Base-by-base conservation (phyloP, 2,329 filamentous ascomycete genomes). In the Calonectria honghensis region DNA sequence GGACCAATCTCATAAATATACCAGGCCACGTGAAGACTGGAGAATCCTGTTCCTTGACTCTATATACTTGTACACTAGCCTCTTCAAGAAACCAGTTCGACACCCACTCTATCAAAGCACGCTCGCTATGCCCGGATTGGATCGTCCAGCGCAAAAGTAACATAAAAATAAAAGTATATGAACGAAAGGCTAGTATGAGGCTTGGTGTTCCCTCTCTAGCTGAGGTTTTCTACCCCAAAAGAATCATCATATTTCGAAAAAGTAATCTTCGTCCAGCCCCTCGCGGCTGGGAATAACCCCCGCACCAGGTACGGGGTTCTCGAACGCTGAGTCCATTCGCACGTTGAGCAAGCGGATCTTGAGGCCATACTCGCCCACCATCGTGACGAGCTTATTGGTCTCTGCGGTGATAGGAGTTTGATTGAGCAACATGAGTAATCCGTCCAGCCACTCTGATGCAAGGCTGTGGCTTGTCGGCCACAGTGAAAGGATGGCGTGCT, bases 321-420 rank as follows among this genome's bases (percentile, higher is more conserved):
- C 91, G 83, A 97, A 91, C 7, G 89, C 89, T 66, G 91, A 94
- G 83, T 98, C 95, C 86, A 96, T 94, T 70, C 95, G 89, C 52
- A 99, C 94, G 84, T 98, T 99, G 80, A 99, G 88, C 82, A 99
- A 86, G 51, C 97, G 90, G 76, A 99, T 97, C 88, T 98, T 98
- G 76, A 98, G 87, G 6, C 97, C 96, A 83, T 98, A 98, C 79
- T 97, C 94, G 81, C 93, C 93, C 74, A 98, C 94, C 80, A 98
- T 87, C 70, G 93, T 92, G 69, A 98, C 93, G 75, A 98, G 87
- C 85, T 97, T 97, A 83, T 94, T 96, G 45, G 97, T 98, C 86
- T 98, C 96, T 3, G 96, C 92, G n/a, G 97, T 99, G 83, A 99
- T 98, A 27, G 97, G 97, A 73, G 96, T 92, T 85, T 99, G 97